phyloP scores from a whole-genome alignment of 257 asterid genomes.

The Capsicum baccatum region DNA sequence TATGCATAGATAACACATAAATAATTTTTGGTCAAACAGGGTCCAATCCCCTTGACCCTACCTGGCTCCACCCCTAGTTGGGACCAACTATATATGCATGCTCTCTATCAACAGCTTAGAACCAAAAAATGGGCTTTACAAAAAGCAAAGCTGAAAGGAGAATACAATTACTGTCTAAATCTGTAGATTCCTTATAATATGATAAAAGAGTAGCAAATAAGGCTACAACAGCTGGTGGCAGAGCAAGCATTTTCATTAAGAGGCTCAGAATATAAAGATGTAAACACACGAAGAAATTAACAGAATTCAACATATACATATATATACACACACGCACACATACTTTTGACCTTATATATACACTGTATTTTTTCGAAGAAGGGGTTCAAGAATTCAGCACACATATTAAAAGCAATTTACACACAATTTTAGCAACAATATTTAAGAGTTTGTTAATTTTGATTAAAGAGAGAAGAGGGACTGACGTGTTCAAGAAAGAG shows the following conservation, averaged over 20 bases:
- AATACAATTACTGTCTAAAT: not conserved
- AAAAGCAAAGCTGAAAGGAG: not conserved
- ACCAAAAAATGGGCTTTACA: not conserved
- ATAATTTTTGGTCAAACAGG: no score
- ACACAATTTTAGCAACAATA: no score
- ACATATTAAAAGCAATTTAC: not conserved
- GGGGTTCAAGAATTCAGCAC: not conserved
- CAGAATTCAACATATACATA: no score
- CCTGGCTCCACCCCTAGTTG: no score
- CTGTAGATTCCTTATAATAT: not conserved
- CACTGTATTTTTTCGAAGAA: no score
- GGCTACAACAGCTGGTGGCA: not conserved
- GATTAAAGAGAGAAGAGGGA: not conserved
- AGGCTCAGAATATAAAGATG: no score
- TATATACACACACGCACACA: no score
- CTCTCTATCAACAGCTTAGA: not conserved
- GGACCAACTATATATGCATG: not conserved
- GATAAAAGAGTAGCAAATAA: not conserved
- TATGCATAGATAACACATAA: no score
- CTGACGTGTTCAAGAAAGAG: constrained; percentile 63
- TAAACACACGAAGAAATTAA: no score
- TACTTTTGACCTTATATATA: no score
- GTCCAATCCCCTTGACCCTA: no score
- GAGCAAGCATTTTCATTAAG: no score
- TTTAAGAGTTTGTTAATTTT: not conserved